Base-by-base conservation (phyloP, 2,329 filamentous ascomycete genomes). In the Pseudofabraea citricarpa region DNA sequence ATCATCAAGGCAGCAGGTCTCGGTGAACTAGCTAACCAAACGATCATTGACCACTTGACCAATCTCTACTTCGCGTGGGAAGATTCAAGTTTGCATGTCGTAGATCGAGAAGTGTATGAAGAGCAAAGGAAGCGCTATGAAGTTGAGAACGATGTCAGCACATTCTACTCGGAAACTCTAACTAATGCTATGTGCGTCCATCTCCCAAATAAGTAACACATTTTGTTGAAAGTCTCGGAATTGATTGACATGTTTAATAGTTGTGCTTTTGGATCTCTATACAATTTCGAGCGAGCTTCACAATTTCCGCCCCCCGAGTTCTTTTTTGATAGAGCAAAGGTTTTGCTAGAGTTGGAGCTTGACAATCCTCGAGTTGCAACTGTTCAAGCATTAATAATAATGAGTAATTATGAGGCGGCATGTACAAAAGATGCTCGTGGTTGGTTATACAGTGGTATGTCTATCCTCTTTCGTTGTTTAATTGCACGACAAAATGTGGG, bases 351-450 rank as follows among this genome's bases (percentile, higher is more conserved):
- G 29, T 64, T 71, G 4, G 70, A 74, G 45, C 53, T 74, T 10
- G 70, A 73, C 44, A 65, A 60, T 20, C 71, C 71, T 1, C 67
- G 63, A 32, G 60, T 73, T n/a, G 68, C 70, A 4, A 73, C 70
- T 3, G 65, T 70, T 6, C 71, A 74, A 43, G 66, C 70, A 2
- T 57, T 73, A 33, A 63, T 69, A 2, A 59, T 73, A 12, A 55
- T 74, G 36, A 70, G 68, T 31, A 63, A 59, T 13, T 64, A 68
- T 26, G 71, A 74, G 47, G 65, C 64, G 4, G 68, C 66, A 5
- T 65, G 59, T 16, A 66, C 64, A 13, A 62, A 68, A 9, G 68
- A 70, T 45, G 64, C 69, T 13, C 62, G 70, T 4, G 68, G 68
- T 15, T 72, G 69, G 70, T 51, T 73, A 2, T 72, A 70, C 43